Percentiles rank a stretch among this genome's conserved stretches.
Evolutionary conservation across 768 basidiomycete species (phyloP).

Genomic region (Kondoa malvinella): DNA sequence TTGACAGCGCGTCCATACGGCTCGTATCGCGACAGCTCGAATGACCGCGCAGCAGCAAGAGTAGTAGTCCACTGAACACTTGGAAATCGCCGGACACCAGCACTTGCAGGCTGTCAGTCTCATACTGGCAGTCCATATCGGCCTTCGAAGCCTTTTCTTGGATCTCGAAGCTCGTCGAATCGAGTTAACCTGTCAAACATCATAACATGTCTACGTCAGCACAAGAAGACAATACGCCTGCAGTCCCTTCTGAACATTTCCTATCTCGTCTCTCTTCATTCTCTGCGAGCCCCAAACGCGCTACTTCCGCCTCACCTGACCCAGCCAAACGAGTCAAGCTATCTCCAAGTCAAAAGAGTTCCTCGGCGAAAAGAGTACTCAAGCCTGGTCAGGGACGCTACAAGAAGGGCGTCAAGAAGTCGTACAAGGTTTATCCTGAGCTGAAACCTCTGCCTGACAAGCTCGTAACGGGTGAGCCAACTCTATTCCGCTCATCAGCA

Average conservation of each 20-base stretch:
- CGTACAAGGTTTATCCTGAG: neutral
- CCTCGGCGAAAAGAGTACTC: neutral
- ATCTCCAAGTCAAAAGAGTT: neutral
- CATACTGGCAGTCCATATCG: too few species aligned
- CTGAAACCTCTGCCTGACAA: neutral
- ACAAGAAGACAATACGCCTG: neutral
- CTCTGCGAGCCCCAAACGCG: neutral
- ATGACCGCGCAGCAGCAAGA: too few species aligned
- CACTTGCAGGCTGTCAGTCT: too few species aligned
- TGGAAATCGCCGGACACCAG: too few species aligned
- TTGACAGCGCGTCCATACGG: too few species aligned
- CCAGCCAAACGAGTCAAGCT: neutral
- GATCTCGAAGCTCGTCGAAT: too few species aligned
- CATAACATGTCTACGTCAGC: too few species aligned
- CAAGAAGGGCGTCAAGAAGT: constrained; percentile 5
- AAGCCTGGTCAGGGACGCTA: neutral
- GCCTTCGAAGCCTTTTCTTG: too few species aligned
- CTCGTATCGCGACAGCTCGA: too few species aligned
- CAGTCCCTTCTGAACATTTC: neutral
- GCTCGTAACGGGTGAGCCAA: neutral
- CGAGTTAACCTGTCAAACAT: too few species aligned
- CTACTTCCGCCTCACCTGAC: neutral
- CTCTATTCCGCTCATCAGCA: neutral
- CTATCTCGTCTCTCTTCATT: neutral
- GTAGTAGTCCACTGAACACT: too few species aligned